A percentile compares a stretch with the other conserved stretches of the same genome.
phyloP scores from a whole-genome alignment of 2,329 filamentous ascomycete species.

The Colletotrichum coccodes region DNA sequence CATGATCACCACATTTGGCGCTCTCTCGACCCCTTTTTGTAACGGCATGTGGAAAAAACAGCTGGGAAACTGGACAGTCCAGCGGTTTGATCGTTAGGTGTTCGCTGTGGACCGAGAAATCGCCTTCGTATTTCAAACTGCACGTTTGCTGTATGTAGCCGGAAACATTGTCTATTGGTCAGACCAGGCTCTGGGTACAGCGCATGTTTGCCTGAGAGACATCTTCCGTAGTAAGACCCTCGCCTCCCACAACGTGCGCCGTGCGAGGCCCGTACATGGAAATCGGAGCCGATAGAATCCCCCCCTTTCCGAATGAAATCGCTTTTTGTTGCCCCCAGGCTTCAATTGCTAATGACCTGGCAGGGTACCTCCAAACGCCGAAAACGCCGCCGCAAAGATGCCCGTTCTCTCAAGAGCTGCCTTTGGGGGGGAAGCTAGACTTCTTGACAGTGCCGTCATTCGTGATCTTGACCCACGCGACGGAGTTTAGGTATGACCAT shows the following conservation, averaged over 20 bases:
- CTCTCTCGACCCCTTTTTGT: slow-evolving; percentile 9
- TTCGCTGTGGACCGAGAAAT: slow-evolving; percentile 16
- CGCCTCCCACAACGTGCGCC: neutral
- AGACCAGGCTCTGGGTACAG: slow-evolving; percentile 25
- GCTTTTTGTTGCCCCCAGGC: neutral
- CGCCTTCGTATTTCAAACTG: slow-evolving; percentile 7
- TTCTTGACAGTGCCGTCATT: slow-evolving; percentile 71
- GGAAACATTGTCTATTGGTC: slow-evolving; percentile 18
- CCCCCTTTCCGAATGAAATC: neutral
- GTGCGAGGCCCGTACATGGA: neutral
- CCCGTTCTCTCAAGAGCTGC: slow-evolving; percentile 37
- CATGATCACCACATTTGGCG: slow-evolving; percentile 19
- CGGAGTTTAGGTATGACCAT: slow-evolving; percentile 81
- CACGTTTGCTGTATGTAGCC: slow-evolving; percentile 29
- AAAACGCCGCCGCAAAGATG: slow-evolving; percentile 13
- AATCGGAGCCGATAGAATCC: slow-evolving; percentile 7
- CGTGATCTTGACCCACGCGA: slow-evolving; percentile 82
- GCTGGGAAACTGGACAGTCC: slow-evolving; percentile 2
- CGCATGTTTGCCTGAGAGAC: slow-evolving; percentile 27
- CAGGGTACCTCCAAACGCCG: slow-evolving; percentile 11
- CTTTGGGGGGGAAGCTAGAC: slow-evolving; percentile 80
- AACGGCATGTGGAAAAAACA: neutral
- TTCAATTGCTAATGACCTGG: neutral
- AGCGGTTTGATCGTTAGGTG: slow-evolving; percentile 10
- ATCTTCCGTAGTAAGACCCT: slow-evolving; percentile 5